These are phyloP conservation scores for Boechera divaricarpa DNA, from an alignment of 345 rosid species.

Conservation along the genomic window DNA sequence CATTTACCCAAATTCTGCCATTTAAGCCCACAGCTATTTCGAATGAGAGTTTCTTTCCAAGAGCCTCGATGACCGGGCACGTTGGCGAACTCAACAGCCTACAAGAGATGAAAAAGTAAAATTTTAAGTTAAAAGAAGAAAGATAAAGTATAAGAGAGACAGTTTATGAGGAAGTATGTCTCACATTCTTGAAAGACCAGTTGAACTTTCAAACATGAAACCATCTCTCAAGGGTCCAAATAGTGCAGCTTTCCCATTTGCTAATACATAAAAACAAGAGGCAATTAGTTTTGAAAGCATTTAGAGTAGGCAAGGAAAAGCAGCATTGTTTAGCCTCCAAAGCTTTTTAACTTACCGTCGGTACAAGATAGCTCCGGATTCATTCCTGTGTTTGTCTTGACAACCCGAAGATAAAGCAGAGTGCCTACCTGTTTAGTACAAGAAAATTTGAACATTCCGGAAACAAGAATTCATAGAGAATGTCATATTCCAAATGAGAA, in stretches of 20 bases:
- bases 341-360: constrained; percentile 56
- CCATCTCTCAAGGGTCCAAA: constrained; percentile 80
- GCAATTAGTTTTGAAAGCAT: constrained; percentile 1
- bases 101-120: neutral
- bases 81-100: constrained; percentile 81
- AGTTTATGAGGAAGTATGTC: constrained; percentile 23
- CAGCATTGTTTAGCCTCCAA: neutral
- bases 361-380: constrained; percentile 78
- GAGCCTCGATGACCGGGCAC: constrained; percentile 79
- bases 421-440: constrained; percentile 67
- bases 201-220: constrained; percentile 83
- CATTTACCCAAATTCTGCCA: constrained; percentile 76
- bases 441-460: neutral
- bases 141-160: neutral
- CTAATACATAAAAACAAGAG: constrained; percentile 41
- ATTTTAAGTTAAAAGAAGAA: neutral
- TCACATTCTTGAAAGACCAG: constrained; percentile 83
- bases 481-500: constrained; percentile 2
- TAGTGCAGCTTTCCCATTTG: constrained; percentile 80
- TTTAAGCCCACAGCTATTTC: constrained; percentile 84
- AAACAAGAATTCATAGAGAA: neutral
- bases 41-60: constrained; percentile 77
- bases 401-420: constrained; percentile 73
- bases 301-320: neutral
- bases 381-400: constrained; percentile 75